Evolutionary conservation across 2,329 filamentous ascomycete species (phyloP).

Genomic region (Ophiostoma fasciatum): DNA sequence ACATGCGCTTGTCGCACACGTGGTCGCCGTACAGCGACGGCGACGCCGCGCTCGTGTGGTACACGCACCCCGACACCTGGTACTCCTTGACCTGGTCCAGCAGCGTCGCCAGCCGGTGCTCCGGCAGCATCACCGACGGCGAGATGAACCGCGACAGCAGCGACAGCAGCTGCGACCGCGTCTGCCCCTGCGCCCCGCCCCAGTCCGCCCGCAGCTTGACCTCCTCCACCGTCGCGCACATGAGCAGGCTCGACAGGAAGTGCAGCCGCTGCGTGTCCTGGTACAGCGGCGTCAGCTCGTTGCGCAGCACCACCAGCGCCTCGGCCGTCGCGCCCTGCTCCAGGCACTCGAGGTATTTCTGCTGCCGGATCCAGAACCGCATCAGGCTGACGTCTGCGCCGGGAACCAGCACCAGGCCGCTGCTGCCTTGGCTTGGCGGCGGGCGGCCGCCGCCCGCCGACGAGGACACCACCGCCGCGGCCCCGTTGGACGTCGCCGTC

Average conservation of each 20-base stretch:
- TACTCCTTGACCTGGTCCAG: constrained; percentile 70
- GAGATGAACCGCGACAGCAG: constrained; percentile 86
- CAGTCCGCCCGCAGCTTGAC: constrained; percentile 64
- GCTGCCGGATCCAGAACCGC: constrained; percentile 77
- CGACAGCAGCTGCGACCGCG: constrained; percentile 59
- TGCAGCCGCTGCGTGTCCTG: constrained; percentile 66
- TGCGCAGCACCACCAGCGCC: constrained; percentile 71
- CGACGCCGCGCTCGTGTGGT: constrained; percentile 65
- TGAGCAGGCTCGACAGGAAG: constrained; percentile 74
- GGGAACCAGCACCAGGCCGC: constrained; percentile 57
- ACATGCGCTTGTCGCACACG: constrained; percentile 61
- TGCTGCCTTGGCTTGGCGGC: constrained; percentile 21
- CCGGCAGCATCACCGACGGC: constrained; percentile 90
- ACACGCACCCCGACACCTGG: constrained; percentile 73
- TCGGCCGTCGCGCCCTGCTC: constrained; percentile 58
- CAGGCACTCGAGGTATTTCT: constrained; percentile 87
- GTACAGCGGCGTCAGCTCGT: constrained; percentile 74
- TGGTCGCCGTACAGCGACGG: constrained; percentile 88
- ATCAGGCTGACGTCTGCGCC: constrained; percentile 65
- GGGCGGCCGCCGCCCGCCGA: constrained; percentile 1
- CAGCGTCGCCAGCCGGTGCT: constrained; percentile 70
- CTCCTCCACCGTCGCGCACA: constrained; percentile 70
- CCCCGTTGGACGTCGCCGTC: too few species aligned
- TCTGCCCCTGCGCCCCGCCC: constrained; percentile 67
- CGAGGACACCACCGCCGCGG: not conserved